These are phyloP conservation scores for Bipolaris cookei DNA, from an alignment of 2,329 filamentous ascomycete species.

Conservation along the genomic window DNA sequence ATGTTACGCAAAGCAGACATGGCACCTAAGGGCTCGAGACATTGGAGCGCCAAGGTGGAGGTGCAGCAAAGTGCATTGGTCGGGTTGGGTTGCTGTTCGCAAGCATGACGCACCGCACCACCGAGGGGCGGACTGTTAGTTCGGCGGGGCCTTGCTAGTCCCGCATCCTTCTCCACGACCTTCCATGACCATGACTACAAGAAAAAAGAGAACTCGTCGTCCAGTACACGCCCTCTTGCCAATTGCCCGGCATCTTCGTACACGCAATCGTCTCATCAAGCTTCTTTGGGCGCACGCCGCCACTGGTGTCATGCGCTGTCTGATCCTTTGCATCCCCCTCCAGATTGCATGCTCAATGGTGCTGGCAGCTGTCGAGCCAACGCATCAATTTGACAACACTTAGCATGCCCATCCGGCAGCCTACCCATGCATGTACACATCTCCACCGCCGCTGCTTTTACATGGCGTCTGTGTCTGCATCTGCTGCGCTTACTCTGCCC, in stretches of 20 bases:
- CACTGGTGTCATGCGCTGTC: constrained; percentile 38
- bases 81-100: constrained; percentile 23
- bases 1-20: constrained; percentile 32
- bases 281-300: constrained; percentile 24
- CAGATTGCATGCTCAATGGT: constrained; percentile 49
- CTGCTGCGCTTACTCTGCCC: constrained; percentile 48
- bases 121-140: constrained; percentile 30
- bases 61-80: constrained; percentile 27
- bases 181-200: constrained; percentile 24
- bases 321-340: constrained; percentile 45
- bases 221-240: constrained; percentile 22
- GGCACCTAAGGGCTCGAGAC: constrained; percentile 20
- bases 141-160: constrained; percentile 35
- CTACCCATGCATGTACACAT: constrained; percentile 49
- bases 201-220: background rate
- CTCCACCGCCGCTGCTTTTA: constrained; percentile 47
- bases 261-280: constrained; percentile 21
- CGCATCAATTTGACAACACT: constrained; percentile 53
- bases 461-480: constrained; percentile 40
- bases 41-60: constrained; percentile 29
- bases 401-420: constrained; percentile 48
- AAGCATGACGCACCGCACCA: constrained; percentile 39
- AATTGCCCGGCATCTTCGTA: constrained; percentile 21
- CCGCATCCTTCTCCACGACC: constrained; percentile 36
- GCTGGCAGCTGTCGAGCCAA: constrained; percentile 51